Percentiles rank a stretch among this genome's conserved stretches.
Evolutionary conservation across 2,329 filamentous ascomycete species (phyloP).

Genomic region (Pseudogymnoascus sp.): DNA sequence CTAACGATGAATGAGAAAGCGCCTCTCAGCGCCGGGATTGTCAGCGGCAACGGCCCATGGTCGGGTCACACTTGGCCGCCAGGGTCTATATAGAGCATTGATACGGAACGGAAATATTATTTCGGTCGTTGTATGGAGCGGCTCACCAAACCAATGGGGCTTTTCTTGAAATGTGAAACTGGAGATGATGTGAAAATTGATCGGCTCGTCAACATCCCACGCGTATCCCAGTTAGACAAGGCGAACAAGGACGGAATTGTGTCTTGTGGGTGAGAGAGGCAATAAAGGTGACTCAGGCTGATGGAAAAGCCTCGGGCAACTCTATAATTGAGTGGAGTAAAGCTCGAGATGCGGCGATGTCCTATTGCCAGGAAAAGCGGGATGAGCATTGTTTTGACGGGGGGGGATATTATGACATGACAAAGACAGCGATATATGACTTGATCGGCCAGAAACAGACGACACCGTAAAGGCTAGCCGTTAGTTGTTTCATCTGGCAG

Average conservation of each 20-base stretch:
- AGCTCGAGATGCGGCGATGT: slow-evolving; percentile 29
- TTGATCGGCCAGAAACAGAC: slow-evolving; percentile 11
- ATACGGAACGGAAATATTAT: too few species aligned
- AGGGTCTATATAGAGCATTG: background rate
- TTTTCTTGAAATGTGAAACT: too few species aligned
- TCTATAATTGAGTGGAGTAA: slow-evolving; percentile 30
- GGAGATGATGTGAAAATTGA: slow-evolving; percentile 12
- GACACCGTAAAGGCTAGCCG: background rate
- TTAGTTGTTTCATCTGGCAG: background rate
- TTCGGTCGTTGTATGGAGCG: too few species aligned
- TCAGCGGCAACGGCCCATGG: background rate
- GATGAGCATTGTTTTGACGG: slow-evolving; percentile 17
- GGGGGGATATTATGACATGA: slow-evolving; percentile 11
- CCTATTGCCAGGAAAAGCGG: slow-evolving; percentile 31
- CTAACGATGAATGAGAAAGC: background rate
- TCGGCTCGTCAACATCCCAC: slow-evolving; percentile 28
- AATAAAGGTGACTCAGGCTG: slow-evolving; percentile 26
- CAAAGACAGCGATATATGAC: slow-evolving; percentile 12
- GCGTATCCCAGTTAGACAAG: slow-evolving; percentile 27
- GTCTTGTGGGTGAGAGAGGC: slow-evolving; percentile 32
- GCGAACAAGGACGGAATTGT: slow-evolving; percentile 33
- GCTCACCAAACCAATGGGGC: too few species aligned
- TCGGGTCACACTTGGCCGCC: background rate
- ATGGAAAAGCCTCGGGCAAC: slow-evolving; percentile 32
- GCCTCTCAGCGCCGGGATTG: background rate